Base-by-base conservation (phyloP, 805 yeast species). In the Yarrowia sp. region DNA sequence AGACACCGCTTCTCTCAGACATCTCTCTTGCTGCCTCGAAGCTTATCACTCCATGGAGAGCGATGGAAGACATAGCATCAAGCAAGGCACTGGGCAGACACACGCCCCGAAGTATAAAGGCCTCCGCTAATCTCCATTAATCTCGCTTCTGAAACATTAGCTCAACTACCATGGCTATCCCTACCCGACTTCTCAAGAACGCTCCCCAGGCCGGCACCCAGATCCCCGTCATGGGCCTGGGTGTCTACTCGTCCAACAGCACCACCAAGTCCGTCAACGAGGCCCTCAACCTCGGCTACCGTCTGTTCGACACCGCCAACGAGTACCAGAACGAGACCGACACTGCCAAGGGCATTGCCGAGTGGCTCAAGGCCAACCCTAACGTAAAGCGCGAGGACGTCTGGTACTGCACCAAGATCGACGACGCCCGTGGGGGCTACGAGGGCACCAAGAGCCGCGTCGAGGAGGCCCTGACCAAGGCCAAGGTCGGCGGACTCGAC, bases 261-360 rank as follows among this genome's bases (percentile, higher is more conserved):
- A 86, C 92, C 33, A 84, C 83, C 63, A 84, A 84, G 65, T 68
- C 84, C 14, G 84, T 88, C 65, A 89, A 87, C 81, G 84, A 88
- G 56, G 97, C 96, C 68, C 88, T 90, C 72, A 87, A 88, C 72
- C 76, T 80, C 36, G 97, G 97, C 12, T 90, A 90, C 80, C 81
- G 97, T 72, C 76, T 84, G 65, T 80, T 85, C 66, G 90, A 85
- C 71, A 85, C 87, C 66, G 90, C 90, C 58, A 78, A 79, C 74
- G 90, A 85, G 73, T 85, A 85, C 72, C 89, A 85, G 66, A 85
- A 86, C 71, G 88, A 85, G 71, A 80, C 81, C 72, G 86, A 85
- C 69, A 83, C 84, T 59, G 90, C 90, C 44, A 77, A 81, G 63
- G 90, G 89, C 65, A 74, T 84, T 66, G 78, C 79, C 65, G 77